Base-by-base conservation (phyloP, 768 basidiomycete genomes). In the Galerina marginata region DNA sequence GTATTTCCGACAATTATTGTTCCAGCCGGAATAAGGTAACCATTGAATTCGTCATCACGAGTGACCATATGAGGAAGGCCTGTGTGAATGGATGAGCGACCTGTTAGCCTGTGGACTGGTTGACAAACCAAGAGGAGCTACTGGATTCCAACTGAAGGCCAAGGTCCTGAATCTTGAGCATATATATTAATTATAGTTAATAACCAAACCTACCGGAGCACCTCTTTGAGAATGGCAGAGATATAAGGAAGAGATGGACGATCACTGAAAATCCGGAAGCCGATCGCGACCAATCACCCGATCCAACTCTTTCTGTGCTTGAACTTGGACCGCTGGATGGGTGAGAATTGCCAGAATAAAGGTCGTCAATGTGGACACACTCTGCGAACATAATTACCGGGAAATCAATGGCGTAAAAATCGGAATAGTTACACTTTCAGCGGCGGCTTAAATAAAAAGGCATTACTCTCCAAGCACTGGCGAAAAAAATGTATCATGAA, bases 1-100 rank as follows among this genome's bases (percentile, higher is more conserved):
- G 67, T 61, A 49, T 73, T 72, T 46, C 69, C 71, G 15, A 74
- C 63, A 11, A 76, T 58, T 20, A 71, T 71, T 12, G 73, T 68
- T 6, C 74, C 73, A 20, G 69, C 68, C 9, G 72, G 71, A 49
- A 73, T 74, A 37, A 65, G 70, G 53, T 68, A 72, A 1, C 71
- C 71, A 44, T 64, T 64, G 26, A 71, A 72, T 42, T 72, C 66
- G 37, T 75, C 74, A 36, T 67, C 70, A 11, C 64, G 60, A n/a
- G 68, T 64, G 3, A 55, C 50, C 70, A 69, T 71, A 55, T 73
- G 72, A 40, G 67, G 61, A 36, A 62, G 29, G 4, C 29, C 29
- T 33, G 7, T 5, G 29, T 7, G 29, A 33, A 7, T 7, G 7
- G 29, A 33, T 33, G 29, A 33, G 29, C 29, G 7, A 33, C 5